Evolutionary conservation across 139 green algal species (phyloP), one percentile per base, ranked within the genome.

Genomic region (Chlorella sp.): DNA sequence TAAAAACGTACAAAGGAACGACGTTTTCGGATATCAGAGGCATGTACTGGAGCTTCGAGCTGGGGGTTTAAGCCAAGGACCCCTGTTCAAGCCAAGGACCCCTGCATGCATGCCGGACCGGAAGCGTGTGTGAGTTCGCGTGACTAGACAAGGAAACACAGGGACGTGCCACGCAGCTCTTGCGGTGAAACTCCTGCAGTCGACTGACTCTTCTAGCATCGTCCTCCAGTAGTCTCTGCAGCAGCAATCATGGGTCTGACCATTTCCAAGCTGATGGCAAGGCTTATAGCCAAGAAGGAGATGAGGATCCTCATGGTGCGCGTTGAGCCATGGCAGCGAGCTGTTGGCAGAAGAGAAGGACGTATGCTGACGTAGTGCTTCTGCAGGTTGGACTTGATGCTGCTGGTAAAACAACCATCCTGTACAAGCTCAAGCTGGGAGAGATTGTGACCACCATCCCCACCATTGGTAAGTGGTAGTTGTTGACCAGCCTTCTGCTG

Each of bases 371-470:
- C 29, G 4, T 49, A 27, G 4, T 5, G 51, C 22, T 26, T 5
- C 10, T 80, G 62, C 83, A 95, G 91, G 89, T 99, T 27, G 95
- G 95, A 49, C 88, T 98, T 23, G 95, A 99, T 75, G 93, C 94
- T 51, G 95, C 95, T 35, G 95, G 95, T 82, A 99, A 99, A 83
- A 99, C 95, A 36, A 99, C 95, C 63, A 98, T 99, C 70, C 86
- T 99, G 35, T 99, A 98, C 86, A 99, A 99, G 88, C 87, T 99
- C 62, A 97, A 99, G 86, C 91, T 99, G 27, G 95, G 95, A 67
- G 95, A 99, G 83, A 95, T 99, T 62, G 89, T 99, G 26, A 98
- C 92, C 10, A 99, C 95, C 36, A 97, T 99, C 67, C 95, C 95
- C 50, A 99, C 95, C 10, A 98, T 99, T 72, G 92, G 94, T 97